Evolutionary conservation across 768 basidiomycete genomes (phyloP).

Genomic region (Leccinum uliginosum): DNA sequence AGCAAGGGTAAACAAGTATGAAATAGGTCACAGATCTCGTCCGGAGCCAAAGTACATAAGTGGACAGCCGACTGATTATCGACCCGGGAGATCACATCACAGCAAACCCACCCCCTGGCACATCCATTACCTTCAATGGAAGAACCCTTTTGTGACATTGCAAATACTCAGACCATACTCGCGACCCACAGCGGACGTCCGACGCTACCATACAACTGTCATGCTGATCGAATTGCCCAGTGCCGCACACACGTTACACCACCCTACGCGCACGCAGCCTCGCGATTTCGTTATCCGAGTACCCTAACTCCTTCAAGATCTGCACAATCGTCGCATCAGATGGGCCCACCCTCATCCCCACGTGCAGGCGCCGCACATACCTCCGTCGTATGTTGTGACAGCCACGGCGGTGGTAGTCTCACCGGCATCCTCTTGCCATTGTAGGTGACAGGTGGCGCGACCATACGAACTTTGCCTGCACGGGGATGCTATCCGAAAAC

Average conservation of each 20-base stretch:
- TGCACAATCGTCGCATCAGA: slow-evolving; percentile 19
- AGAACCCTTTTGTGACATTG: slow-evolving; percentile 23
- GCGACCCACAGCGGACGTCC: slow-evolving; percentile 30
- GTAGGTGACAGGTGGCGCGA: slow-evolving; percentile 77
- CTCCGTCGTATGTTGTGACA: slow-evolving; percentile 81
- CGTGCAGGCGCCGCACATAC: slow-evolving; percentile 32
- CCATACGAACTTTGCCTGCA: slow-evolving; percentile 72
- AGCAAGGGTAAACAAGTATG: slow-evolving; percentile 12
- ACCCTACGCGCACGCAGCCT: slow-evolving; percentile 40
- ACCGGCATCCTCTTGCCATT: slow-evolving; percentile 77
- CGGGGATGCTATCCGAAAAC: slow-evolving; percentile 55
- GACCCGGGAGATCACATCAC: slow-evolving; percentile 25
- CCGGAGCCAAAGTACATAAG: slow-evolving; percentile 27
- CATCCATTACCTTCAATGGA: slow-evolving; percentile 14
- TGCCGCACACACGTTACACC: slow-evolving; percentile 30
- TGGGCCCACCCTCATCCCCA: not conserved
- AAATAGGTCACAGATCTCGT: slow-evolving; percentile 28
- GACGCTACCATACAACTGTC: slow-evolving; percentile 7
- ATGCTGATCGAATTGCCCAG: not conserved
- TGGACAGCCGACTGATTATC: slow-evolving; percentile 31
- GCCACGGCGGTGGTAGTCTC: slow-evolving; percentile 76
- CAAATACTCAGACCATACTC: slow-evolving; percentile 22
- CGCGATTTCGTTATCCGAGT: slow-evolving; percentile 36
- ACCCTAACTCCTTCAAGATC: slow-evolving; percentile 42
- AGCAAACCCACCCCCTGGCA: slow-evolving; percentile 8